These are phyloP conservation scores for Aurinia saxatilis DNA, from an alignment of 345 rosid genomes.

Conservation along the genomic window DNA sequence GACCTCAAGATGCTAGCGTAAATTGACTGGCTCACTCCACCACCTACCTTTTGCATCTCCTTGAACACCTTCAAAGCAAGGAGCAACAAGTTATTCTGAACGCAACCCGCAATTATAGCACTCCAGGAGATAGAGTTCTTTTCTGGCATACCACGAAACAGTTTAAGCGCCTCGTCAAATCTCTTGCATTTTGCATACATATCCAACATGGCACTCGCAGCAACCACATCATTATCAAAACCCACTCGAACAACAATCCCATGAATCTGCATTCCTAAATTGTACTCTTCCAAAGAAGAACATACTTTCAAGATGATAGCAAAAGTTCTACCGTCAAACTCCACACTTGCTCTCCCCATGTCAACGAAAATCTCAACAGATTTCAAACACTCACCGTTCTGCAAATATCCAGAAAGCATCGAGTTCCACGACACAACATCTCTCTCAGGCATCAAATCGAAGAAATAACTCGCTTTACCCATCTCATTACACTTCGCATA, in stretches of 20 bases:
- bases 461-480: conserved; percentile 40
- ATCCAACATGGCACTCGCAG: conserved; percentile 77
- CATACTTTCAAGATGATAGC: conserved; percentile 61
- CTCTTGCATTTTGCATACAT: conserved; percentile 85
- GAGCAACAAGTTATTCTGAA: conserved; percentile 47
- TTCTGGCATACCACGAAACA: conserved; percentile 53
- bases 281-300: conserved; percentile 35
- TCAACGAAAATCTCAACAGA: conserved; percentile 42
- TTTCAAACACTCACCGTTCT: conserved; percentile 42
- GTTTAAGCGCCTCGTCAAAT: conserved; percentile 42
- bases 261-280: conserved; percentile 68
- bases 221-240: conserved; percentile 50
- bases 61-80: conserved; percentile 57
- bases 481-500: conserved; percentile 47
- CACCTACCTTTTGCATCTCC: conserved; percentile 52
- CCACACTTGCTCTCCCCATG: conserved; percentile 45
- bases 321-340: conserved; percentile 49
- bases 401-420: conserved; percentile 65
- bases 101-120: conserved; percentile 73
- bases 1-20: conserved; percentile 84
- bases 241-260: conserved; percentile 48
- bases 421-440: conserved; percentile 92
- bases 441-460: conserved; percentile 51
- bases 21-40: conserved; percentile 69
- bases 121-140: conserved; percentile 85